Conservation (phyloP, 371 early-diverging fungal genomes). For the Encephalitozoon hellem region DNA sequence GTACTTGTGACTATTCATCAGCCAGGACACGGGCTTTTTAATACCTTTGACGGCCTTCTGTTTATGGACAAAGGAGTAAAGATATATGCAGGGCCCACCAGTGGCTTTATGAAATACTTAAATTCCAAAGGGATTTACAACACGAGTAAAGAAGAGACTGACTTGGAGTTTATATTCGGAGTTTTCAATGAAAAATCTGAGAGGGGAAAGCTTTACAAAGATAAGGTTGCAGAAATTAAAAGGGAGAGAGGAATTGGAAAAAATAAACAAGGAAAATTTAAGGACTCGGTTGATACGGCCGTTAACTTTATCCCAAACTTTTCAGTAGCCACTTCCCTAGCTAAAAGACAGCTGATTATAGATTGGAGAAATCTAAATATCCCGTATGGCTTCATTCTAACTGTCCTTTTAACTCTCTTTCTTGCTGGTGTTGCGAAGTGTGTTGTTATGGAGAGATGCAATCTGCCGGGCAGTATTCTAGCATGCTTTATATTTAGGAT, state of each 20-base stretch:
- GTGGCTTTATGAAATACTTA: not conserved
- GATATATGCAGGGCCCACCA: slow-evolving; percentile 46
- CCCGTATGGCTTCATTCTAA: not conserved
- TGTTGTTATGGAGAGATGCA: too few species aligned
- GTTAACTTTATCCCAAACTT: not conserved
- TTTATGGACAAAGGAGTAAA: slow-evolving; percentile 61
- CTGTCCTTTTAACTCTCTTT: too few species aligned
- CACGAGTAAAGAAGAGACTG: not conserved
- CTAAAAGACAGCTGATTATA: not conserved
- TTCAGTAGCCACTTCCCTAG: not conserved
- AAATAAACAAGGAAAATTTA: not conserved
- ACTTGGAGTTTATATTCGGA: not conserved
- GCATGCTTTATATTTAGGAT: too few species aligned
- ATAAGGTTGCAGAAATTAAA: not conserved
- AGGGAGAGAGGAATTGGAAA: not conserved
- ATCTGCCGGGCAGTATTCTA: too few species aligned
- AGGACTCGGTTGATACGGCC: not conserved
- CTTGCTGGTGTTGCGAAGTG: too few species aligned
- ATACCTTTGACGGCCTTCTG: slow-evolving; percentile 63
- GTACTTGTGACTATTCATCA: slow-evolving; percentile 42
- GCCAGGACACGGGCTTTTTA: slow-evolving; percentile 55
- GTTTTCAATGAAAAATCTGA: not conserved
- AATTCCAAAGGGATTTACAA: not conserved
- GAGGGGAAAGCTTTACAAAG: not conserved
- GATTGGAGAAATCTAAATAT: not conserved